Evolutionary conservation across 106 monocot species (phyloP).

Genomic region (Chionographis japonica): DNA sequence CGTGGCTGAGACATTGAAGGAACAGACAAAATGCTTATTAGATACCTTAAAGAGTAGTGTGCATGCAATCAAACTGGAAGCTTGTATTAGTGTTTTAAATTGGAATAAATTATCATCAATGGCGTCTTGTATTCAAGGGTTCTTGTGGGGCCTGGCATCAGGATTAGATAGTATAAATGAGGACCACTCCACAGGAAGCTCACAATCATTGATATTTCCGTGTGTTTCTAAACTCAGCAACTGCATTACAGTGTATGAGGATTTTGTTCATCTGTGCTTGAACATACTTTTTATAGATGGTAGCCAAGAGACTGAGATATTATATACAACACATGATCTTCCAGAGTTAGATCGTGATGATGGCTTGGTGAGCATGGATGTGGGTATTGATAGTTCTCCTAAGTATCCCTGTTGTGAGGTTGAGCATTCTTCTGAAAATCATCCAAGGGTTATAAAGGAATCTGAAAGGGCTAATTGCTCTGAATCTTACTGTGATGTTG

Average conservation of each 20-base stretch:
- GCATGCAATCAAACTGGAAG: constrained; percentile 20
- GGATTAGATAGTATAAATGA: constrained; percentile 25
- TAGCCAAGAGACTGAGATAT: neutral
- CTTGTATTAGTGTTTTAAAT: constrained; percentile 7
- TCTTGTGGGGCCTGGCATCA: constrained; percentile 61
- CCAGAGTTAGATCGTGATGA: constrained; percentile 10
- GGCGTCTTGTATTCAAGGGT: constrained; percentile 73
- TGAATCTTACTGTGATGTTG: neutral
- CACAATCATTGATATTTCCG: constrained; percentile 5
- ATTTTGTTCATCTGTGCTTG: constrained; percentile 48
- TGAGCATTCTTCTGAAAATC: neutral
- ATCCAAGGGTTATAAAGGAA: constrained; percentile 3
- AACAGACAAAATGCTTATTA: constrained; percentile 23
- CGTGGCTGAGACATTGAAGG: constrained; percentile 35
- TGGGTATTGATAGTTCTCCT: constrained; percentile 3
- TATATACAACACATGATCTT: neutral
- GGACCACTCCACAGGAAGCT: constrained; percentile 2
- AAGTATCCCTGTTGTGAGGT: neutral
- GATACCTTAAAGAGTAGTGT: constrained; percentile 6
- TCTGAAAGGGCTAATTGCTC: neutral
- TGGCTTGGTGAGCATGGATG: constrained; percentile 13
- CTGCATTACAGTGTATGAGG: constrained; percentile 42
- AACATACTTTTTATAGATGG: constrained; percentile 28
- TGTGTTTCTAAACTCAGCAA: constrained; percentile 35
- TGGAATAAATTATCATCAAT: constrained; percentile 40